These are phyloP conservation scores for Stagonosporopsis chrysanthemi DNA, from an alignment of 2,329 filamentous ascomycete species.

Conservation along the genomic window DNA sequence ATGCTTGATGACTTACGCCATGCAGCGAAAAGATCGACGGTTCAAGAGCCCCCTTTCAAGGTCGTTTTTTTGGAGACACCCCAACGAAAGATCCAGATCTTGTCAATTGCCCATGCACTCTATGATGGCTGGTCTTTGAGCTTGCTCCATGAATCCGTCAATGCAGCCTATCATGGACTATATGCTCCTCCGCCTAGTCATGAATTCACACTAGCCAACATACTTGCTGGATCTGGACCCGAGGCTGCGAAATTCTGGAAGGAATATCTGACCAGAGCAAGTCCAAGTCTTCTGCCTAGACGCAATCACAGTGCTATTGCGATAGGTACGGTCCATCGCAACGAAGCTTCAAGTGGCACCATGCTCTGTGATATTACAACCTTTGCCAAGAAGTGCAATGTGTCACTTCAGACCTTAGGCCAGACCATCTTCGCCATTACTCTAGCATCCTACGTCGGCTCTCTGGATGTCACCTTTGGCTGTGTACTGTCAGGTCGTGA, in stretches of 20 bases:
- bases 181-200: slow-evolving; percentile 57
- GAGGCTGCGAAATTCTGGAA: slow-evolving; percentile 73
- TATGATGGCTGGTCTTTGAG: slow-evolving; percentile 89
- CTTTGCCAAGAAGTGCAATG: slow-evolving; percentile 70
- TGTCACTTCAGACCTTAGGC: slow-evolving; percentile 79
- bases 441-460: slow-evolving; percentile 67
- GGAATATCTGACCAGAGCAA: slow-evolving; percentile 66
- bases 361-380: slow-evolving; percentile 53
- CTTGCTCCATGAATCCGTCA: slow-evolving; percentile 75
- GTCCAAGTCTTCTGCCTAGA: slow-evolving; percentile 51
- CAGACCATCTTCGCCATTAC: slow-evolving; percentile 79
- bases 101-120: slow-evolving; percentile 84
- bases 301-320: slow-evolving; percentile 1
- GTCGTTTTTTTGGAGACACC: slow-evolving; percentile 50
- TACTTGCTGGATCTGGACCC: slow-evolving; percentile 57
- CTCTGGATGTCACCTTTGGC: slow-evolving; percentile 81
- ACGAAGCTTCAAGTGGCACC: slow-evolving; percentile 57
- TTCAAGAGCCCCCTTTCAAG: slow-evolving; percentile 36
- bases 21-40: slow-evolving; percentile 35
- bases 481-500: slow-evolving; percentile 87
- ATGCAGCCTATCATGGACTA: slow-evolving; percentile 65
- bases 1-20: slow-evolving; percentile 46
- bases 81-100: slow-evolving; percentile 54
- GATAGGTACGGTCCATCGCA: slow-evolving; percentile 49
- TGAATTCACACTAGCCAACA: slow-evolving; percentile 62